Base-by-base conservation (phyloP, 2,329 filamentous ascomycete genomes). In the Monilinia fructigena region DNA sequence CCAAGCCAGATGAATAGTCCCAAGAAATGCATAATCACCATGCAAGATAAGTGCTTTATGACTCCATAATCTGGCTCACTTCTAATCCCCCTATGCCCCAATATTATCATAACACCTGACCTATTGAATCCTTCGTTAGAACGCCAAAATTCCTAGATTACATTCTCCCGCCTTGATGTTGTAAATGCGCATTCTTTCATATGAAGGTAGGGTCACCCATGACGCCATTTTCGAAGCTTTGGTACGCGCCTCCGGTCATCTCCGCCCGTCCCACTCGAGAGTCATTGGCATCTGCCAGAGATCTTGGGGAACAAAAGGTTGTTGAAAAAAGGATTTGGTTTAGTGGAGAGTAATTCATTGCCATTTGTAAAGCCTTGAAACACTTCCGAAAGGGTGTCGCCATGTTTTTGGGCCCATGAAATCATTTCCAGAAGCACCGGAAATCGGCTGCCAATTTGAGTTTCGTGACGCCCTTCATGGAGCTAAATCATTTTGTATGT, bases 271-370 rank as follows among this genome's bases (percentile, higher is more conserved):
- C 88, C 88, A 91, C 76, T 98, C 94, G 28, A 98, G 83, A 3
- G 92, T 96, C 89, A 97, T 96, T 1, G 94, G 93, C 86, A 98
- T 89, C 77, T 94, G 90, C 87, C 95, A 99, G 35, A 98, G 79
- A 78, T 98, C 95, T 73, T 94, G 92, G 5, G 95, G 94, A 28
- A 98, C 86, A 74, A 97, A 89, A 0, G 93, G 93, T 71, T 96
- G 91, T 74, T 93, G 89, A 75, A 93, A 75, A 93, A 93, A 23
- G 82, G 74, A 16, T 78, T 77, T 47, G 79, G 65, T 71, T 74
- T 12, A 74, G 62, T 14, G 73, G 70, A 1, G 72, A 71, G 74
- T 71, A 71, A 67, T 10, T 74, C 75, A n/a, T 75, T 75, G 42
- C 69, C 70, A 8, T 73, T 68, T 20, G 68, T 55, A 56, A 70